These are phyloP conservation scores for Lentinula boryana DNA, from an alignment of 768 basidiomycete genomes.

Conservation along the genomic window DNA sequence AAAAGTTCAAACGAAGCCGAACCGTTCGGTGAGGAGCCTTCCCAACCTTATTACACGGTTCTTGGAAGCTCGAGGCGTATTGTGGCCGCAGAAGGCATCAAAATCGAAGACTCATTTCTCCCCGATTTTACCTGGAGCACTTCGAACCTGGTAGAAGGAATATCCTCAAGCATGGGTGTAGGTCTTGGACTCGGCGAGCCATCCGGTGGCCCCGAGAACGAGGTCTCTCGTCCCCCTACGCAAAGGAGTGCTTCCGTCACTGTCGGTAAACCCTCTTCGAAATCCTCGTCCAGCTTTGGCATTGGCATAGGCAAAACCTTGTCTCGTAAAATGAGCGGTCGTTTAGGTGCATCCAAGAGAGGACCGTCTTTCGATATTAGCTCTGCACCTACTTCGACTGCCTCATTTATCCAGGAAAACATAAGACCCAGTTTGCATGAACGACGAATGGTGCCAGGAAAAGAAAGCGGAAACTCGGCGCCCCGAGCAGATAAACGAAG, in stretches of 20 bases:
- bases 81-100: conserved; percentile 36
- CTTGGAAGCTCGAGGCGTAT: conserved; percentile 40
- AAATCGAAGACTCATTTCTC: conserved; percentile 28
- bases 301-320: conserved; percentile 19
- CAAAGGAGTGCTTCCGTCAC: not conserved
- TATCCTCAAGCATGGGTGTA: conserved; percentile 8
- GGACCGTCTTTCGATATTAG: not conserved
- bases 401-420: not conserved
- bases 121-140: conserved; percentile 2
- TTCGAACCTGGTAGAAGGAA: conserved; percentile 5
- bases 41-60: conserved; percentile 51
- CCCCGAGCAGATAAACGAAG: not conserved
- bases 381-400: not conserved
- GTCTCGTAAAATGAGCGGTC: conserved; percentile 29
- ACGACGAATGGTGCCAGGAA: conserved; percentile 9
- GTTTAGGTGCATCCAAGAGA: conserved; percentile 16
- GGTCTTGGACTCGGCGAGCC: conserved; percentile 3
- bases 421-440: conserved; percentile 31
- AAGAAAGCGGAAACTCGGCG: not conserved
- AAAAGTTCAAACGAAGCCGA: not conserved
- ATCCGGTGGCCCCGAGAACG: not conserved
- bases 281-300: not conserved
- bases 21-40: not conserved
- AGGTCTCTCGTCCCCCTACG: not conserved
- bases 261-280: not conserved